Evolutionary conservation across 2,329 filamentous ascomycete species (phyloP).

Genomic region (Diaporthe ilicicola): DNA sequence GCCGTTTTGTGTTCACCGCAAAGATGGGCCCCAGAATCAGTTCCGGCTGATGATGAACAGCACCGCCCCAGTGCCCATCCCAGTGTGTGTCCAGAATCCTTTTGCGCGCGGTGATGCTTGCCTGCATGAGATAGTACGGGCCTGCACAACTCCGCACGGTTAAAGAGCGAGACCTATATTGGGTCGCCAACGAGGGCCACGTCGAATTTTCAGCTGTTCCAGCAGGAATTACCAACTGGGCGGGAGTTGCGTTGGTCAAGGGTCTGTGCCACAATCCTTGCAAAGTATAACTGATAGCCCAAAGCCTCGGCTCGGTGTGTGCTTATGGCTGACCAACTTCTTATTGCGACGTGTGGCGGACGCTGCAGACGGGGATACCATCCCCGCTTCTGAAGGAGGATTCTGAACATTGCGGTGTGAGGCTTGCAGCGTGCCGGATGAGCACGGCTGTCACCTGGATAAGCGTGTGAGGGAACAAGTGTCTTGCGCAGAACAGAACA

Average conservation of each 20-base stretch:
- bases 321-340: constrained; percentile 20
- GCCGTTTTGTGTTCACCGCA: constrained; percentile 24
- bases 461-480: background rate
- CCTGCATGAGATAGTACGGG: constrained; percentile 14
- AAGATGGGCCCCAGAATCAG: constrained; percentile 11
- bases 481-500: constrained; percentile 14
- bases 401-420: constrained; percentile 21
- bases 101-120: background rate
- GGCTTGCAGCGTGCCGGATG: constrained; percentile 9
- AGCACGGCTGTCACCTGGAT: background rate
- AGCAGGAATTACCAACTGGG: constrained; percentile 22
- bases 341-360: constrained; percentile 12
- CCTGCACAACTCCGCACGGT: background rate
- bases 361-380: constrained; percentile 6
- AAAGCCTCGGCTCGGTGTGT: constrained; percentile 2
- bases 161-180: background rate
- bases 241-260: constrained; percentile 14
- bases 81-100: background rate
- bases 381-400: constrained; percentile 18
- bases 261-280: constrained; percentile 24
- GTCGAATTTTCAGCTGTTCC: constrained; percentile 1
- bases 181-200: background rate
- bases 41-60: background rate
- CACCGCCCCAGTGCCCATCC: background rate
- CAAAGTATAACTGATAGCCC: constrained; percentile 16